These are phyloP conservation scores for Gremmenia infestans DNA, from an alignment of 2,329 filamentous ascomycete genomes.

Conservation along the genomic window DNA sequence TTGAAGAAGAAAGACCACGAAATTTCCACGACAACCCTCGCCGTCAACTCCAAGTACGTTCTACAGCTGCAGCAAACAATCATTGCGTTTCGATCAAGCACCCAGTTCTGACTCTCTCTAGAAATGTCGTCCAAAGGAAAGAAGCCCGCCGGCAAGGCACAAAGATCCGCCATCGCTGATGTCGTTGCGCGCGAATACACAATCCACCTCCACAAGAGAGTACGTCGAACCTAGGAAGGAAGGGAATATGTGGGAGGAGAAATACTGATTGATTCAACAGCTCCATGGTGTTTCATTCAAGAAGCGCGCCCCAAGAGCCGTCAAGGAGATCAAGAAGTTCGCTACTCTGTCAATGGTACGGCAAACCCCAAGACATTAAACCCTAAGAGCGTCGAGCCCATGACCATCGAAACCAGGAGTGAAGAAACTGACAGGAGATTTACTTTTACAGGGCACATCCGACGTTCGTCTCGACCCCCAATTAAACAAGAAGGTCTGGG, in stretches of 20 bases:
- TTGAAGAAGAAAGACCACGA: conserved; percentile 3
- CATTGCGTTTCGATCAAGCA: neutral
- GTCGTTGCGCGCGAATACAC: conserved; percentile 99
- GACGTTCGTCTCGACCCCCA: conserved; percentile 98
- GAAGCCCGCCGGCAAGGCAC: conserved; percentile 65
- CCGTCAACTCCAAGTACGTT: conserved; percentile 8
- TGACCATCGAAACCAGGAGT: neutral
- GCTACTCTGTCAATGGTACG: conserved; percentile 94
- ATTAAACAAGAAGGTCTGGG: conserved; percentile 99
- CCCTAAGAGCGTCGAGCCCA: neutral
- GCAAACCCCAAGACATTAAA: neutral
- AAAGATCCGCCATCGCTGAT: conserved; percentile 94
- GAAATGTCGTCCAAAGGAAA: conserved; percentile 63
- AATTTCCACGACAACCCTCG: conserved; percentile 7
- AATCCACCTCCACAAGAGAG: conserved; percentile 99
- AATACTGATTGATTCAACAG: conserved; percentile 56
- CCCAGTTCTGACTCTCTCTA: conserved; percentile 34
- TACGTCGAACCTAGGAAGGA: conserved; percentile 50
- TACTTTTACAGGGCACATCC: conserved; percentile 68
- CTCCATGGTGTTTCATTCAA: conserved; percentile 98
- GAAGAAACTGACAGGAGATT: conserved; percentile 15
- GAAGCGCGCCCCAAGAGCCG: conserved; percentile 96
- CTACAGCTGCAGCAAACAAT: neutral
- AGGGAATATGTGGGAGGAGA: conserved; percentile 12
- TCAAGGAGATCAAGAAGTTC: conserved; percentile 99